Base-by-base conservation (phyloP, 495 filamentous ascomycete genomes). In the Cryomyces minteri region DNA sequence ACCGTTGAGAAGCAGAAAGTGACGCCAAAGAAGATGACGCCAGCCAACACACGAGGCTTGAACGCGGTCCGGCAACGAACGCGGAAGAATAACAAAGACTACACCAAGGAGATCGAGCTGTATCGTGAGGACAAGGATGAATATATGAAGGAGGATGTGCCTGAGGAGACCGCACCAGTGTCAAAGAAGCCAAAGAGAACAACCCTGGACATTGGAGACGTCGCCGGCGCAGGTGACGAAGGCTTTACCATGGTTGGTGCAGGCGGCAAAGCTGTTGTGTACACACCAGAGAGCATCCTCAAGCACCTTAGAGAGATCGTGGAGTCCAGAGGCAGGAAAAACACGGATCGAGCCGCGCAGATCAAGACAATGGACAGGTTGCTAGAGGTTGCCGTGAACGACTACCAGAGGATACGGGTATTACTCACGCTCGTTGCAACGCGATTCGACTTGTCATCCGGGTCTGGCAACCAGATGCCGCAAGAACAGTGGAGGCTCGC, bases 331-430 rank as follows among this genome's bases (percentile, higher is more conserved):
- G 90, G 90, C 60, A 87, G 93, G 72, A 99, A 96, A 76, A 96
- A 95, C 66, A 95, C 92, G 48, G 90, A 99, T 59, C 79, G 87
- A 38, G 59, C 73, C 33, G 90, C 96, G 65, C 90, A 96, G 66
- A 95, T 99, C 58, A 76, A 76, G 62, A 79, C 88, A 43, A 93
- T 99, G 90, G 90, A 96, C 71, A 93, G 84, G 69, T 75, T 99
- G 43, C 68, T 79, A 54, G 85, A 92, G 60, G 84, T 96, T 51
- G 73, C 92, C 37, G 74, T 72, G 48, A 86, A 77, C 32, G 84
- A 90, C 29, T 99, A 99, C 67, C 90, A 95, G 64, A 81, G 73
- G 61, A 90, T 99, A 58, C 82, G 90, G 49, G 82, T 96, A 41
- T 81, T 95, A 43, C 67, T 94, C 48, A 88, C 85, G 43, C 65